A percentile compares a stretch with the other conserved stretches of the same genome.
phyloP scores from a whole-genome alignment of 2,329 filamentous ascomycete species.

The Fusarium longipes region DNA sequence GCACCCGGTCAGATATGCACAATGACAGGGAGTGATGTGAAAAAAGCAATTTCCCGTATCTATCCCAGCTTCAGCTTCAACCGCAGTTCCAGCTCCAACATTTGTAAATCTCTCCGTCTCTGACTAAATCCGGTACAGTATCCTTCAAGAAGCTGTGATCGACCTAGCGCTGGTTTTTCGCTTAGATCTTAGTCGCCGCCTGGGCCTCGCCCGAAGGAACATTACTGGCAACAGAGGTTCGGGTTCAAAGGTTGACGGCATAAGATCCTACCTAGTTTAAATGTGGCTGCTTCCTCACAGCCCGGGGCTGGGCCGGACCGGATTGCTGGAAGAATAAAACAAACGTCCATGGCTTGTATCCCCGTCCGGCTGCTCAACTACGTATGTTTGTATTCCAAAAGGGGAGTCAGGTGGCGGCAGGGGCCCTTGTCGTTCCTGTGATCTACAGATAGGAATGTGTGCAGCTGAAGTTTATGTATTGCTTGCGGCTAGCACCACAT shows the following conservation, averaged over 20 bases:
- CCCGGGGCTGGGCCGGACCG: constrained; percentile 16
- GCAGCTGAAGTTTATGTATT: constrained; percentile 25
- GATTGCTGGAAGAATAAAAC: constrained; percentile 18
- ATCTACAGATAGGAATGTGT: constrained; percentile 25
- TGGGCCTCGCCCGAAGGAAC: constrained; percentile 3
- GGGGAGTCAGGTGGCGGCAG: not conserved
- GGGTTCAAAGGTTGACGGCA: constrained; percentile 7
- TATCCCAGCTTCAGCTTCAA: not conserved
- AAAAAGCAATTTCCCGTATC: not conserved
- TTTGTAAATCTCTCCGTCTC: not conserved
- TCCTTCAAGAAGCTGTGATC: constrained; percentile 10
- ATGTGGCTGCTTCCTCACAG: constrained; percentile 29
- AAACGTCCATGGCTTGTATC: constrained; percentile 26
- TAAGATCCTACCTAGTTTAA: constrained; percentile 14
- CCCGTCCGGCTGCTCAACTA: constrained; percentile 7
- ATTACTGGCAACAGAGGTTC: constrained; percentile 12
- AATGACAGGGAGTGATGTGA: constrained; percentile 20
- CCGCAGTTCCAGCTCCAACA: not conserved
- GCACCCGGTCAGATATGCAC: constrained; percentile 10
- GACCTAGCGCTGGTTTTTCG: constrained; percentile 20
- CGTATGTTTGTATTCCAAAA: constrained; percentile 1
- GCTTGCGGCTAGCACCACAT: not conserved
- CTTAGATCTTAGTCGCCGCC: constrained; percentile 41
- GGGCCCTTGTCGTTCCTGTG: constrained; percentile 23
- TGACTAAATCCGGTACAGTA: constrained; percentile 31